Conservation (phyloP, 805 yeast genomes). For the Ogataea ganodermae region DNA sequence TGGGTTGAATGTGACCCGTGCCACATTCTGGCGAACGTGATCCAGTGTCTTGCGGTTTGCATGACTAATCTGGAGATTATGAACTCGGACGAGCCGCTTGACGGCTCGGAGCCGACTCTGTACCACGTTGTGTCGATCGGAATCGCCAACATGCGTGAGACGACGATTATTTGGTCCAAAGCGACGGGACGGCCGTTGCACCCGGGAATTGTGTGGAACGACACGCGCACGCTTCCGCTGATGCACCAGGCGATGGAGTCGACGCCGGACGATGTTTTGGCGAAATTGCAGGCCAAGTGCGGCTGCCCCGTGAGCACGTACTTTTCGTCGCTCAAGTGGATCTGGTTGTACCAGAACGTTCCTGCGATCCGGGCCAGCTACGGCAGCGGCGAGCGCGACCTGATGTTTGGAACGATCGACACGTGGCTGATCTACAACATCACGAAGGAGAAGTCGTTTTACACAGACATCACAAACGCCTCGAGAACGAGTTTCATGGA, state of each 20-base stretch:
- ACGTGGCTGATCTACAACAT: constrained; percentile 89
- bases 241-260: constrained; percentile 62
- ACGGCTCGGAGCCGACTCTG: constrained; percentile 25
- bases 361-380: constrained; percentile 65
- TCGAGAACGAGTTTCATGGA: constrained; percentile 90
- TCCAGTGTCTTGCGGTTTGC: constrained; percentile 74
- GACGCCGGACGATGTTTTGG: constrained; percentile 56
- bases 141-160: constrained; percentile 94
- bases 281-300: constrained; percentile 59
- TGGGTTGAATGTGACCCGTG: constrained; percentile 95
- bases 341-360: constrained; percentile 86
- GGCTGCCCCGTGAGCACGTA: constrained; percentile 91
- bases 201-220: constrained; percentile 96
- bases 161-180: constrained; percentile 85
- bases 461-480: constrained; percentile 90
- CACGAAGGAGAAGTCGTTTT: constrained; percentile 67
- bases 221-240: constrained; percentile 77
- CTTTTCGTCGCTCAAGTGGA: constrained; percentile 85
- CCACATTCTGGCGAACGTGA: constrained; percentile 76
- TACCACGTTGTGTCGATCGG: constrained; percentile 76
- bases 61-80: constrained; percentile 55
- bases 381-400: constrained; percentile 65
- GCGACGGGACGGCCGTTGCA: constrained; percentile 79
- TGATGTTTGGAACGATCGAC: constrained; percentile 93
- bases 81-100: constrained; percentile 47